Base-by-base conservation (phyloP, 1,139 yeast genomes). In the Wickerhamiella infanticola region DNA sequence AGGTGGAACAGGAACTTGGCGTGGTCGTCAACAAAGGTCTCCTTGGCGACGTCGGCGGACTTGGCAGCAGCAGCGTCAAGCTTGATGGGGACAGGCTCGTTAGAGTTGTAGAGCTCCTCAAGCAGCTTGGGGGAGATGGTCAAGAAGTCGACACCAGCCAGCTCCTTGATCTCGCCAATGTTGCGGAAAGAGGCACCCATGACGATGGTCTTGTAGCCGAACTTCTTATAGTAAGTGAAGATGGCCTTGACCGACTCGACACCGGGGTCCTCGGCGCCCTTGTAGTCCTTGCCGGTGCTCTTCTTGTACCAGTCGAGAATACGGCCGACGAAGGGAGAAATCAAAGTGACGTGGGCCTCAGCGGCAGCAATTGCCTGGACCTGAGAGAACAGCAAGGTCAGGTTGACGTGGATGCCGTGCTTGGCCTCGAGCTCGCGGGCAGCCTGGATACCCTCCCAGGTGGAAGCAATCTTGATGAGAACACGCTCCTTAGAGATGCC, bases 131-230 rank as follows among this genome's bases (percentile, higher is more conserved):
- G 98, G 59, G 98, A 76, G 62, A 90, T 88, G 64, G 99, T 90
- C 71, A 90, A 75, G 77, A 70, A 93, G 68, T 90, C 99, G 64
- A 85, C 82, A 68, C 98, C 99, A 54, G 98, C 97, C 61, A 90
- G 76, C 58, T 94, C 95, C 70, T 81, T 82, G 71, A 90, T 86
- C 73, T 90, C 98, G 57, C 93, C 96, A 55, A 74, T 70, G 75
- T 88, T 93, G 80, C 99, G 88, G 88, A 90, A 90, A 50, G 97
- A 88, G 53, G 99, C 99, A 69, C 98, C 99, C 98, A 90, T 90
- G 63, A 90, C 98, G 66, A 90, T 88, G 68, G 98, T 90, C 62
- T 90, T 75, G 79, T 90, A 90, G 58, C 81, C 93, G 69, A 68
- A 85, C 74, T 90, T 90, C 80, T 90, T 90, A 83, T 90, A 90